These are phyloP conservation scores for Monascus ruber DNA, from an alignment of 2,329 filamentous ascomycete species.

Conservation along the genomic window DNA sequence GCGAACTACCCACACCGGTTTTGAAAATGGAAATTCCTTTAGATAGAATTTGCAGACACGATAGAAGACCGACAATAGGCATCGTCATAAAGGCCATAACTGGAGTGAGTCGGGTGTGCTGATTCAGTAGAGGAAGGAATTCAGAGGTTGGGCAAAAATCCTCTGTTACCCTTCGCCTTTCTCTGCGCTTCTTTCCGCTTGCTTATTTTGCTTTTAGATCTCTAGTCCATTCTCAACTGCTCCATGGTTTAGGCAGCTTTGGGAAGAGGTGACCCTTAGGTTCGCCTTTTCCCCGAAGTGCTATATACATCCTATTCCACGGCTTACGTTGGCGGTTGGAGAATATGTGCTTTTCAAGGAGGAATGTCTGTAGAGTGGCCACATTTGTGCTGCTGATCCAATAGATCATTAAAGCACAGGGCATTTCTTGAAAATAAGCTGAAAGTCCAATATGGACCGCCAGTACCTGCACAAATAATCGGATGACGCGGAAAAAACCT, in stretches of 20 bases:
- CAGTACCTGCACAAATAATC: constrained; percentile 22
- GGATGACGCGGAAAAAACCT: constrained; percentile 15
- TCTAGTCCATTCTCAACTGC: too few relatives aligned
- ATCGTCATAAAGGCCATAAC: too few relatives aligned
- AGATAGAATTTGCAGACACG: too few relatives aligned
- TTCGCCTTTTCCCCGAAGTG: neutral
- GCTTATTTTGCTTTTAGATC: too few relatives aligned
- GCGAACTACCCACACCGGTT: too few relatives aligned
- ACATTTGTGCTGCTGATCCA: constrained; percentile 38
- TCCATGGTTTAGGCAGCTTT: neutral
- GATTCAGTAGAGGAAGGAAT: too few relatives aligned
- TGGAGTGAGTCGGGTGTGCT: too few relatives aligned
- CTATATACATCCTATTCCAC: constrained; percentile 24
- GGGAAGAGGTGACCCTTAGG: constrained; percentile 3
- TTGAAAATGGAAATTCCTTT: too few relatives aligned
- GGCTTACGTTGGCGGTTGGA: constrained; percentile 17
- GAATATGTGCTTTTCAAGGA: constrained; percentile 32
- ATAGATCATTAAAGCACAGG: constrained; percentile 37
- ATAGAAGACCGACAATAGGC: too few relatives aligned
- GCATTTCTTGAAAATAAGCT: constrained; percentile 24
- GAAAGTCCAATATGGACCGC: constrained; percentile 28
- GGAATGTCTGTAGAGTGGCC: constrained; percentile 28
- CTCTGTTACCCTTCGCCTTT: too few relatives aligned
- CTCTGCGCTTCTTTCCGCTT: too few relatives aligned
- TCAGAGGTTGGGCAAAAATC: too few relatives aligned